A percentile compares a stretch with the other conserved stretches of the same genome.
Conservation (phyloP, 2,329 filamentous ascomycete genomes). For the Harringtonia lauricola region DNA sequence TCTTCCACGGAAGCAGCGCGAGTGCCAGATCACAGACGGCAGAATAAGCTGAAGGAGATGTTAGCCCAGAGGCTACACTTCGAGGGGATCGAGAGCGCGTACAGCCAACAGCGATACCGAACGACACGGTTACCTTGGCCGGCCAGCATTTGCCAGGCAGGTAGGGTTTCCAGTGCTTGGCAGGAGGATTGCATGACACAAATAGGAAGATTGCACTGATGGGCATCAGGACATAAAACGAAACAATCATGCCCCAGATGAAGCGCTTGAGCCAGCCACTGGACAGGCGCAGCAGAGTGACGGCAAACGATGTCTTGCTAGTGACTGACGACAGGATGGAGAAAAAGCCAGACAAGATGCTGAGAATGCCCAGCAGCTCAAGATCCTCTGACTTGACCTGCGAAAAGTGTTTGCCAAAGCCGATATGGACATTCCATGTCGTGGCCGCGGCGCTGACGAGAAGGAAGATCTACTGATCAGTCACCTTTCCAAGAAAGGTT, state of each 20-base stretch:
- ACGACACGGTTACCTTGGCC: constrained; percentile 10
- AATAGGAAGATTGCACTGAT: constrained; percentile 16
- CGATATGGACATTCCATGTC: constrained; percentile 1
- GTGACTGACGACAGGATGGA: constrained; percentile 18
- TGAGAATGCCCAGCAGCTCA: constrained; percentile 9
- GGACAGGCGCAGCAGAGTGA: constrained; percentile 21
- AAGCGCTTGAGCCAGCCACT: constrained; percentile 13
- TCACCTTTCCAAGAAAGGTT: no score
- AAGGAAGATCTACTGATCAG: constrained; percentile 7
- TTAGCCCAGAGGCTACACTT: not conserved
- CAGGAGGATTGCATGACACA: constrained; percentile 14
- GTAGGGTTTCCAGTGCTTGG: constrained; percentile 15
- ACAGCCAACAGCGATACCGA: constrained; percentile 14
- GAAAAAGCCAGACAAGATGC: constrained; percentile 13
- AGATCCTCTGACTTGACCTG: not conserved
- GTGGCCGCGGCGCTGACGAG: constrained; percentile 3
- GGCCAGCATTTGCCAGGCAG: constrained; percentile 17
- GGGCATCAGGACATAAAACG: constrained; percentile 19
- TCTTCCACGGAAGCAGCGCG: constrained; percentile 18
- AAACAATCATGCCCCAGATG: constrained; percentile 22
- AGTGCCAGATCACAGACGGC: constrained; percentile 16
- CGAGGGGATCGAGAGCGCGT: not conserved
- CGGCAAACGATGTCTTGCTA: constrained; percentile 25
- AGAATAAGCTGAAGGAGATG: constrained; percentile 12
- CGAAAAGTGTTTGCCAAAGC: constrained; percentile 4